Base-by-base conservation (phyloP, 768 basidiomycete genomes). In the Tulasnella sp. region DNA sequence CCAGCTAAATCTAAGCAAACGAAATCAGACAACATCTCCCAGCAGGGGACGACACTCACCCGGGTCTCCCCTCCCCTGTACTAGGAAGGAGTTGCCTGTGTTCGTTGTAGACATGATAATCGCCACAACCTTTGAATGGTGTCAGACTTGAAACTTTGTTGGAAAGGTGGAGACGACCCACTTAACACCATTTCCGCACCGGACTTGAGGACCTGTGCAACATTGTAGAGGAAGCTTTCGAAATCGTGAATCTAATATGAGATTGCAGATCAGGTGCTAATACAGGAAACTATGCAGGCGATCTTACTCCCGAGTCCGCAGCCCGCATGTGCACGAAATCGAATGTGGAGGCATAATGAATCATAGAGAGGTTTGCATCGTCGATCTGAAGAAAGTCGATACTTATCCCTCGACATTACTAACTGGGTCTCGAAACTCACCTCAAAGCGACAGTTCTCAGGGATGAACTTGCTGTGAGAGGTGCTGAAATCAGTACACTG, bases 311-410 rank as follows among this genome's bases (percentile, higher is more conserved):
- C 9, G 42, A 12, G 32, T 57, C 55, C 19, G 42, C 46, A 31
- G 55, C 55, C 1, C 55, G 40, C 14, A 34, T 37, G 48, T 57
- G 55, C 17, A 57, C 55, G 8, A 57, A 15, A 21, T 57, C 55
- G 31, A 57, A 57, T 6, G 41, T 15, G n/a, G 25, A 27, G 9
- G 25, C 27, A 45, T 57, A 57, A 34, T 57, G 55, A n/a, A 43
- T 36, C 25, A 57, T 21, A 34, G 55, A 49, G 2, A 57, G 37
- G 42, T 57, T 57, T 57, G 55, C 55, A 31, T 57, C 55, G 42
- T 57, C 55, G 14, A 57, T 31, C 46, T 57, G 19, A 41, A 54
- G 37, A 25, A n/a, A n/a, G n/a, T n/a, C n/a, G n/a, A n/a, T n/a
- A n/a, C n/a, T n/a, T n/a, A n/a, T n/a, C n/a, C n/a, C n/a, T n/a